phyloP scores from a whole-genome alignment of 768 basidiomycete species.

The Glaciozyma martinii region DNA sequence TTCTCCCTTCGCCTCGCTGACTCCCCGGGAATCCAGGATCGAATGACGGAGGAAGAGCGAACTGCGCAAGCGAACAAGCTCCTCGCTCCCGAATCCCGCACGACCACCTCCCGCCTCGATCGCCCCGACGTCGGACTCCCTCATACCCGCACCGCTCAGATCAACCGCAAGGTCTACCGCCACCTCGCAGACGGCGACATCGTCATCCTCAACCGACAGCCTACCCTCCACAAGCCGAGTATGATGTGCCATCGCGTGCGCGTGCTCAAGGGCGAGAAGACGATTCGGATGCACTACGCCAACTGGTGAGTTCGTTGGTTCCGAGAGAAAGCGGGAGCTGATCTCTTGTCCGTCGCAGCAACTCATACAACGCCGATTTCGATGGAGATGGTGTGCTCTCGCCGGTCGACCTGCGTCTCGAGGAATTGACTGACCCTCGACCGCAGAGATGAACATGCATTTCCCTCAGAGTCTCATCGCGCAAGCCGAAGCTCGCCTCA shows the following conservation, averaged over 20 bases:
- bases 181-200: constrained; percentile 92
- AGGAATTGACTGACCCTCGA: not conserved
- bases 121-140: constrained; percentile 40
- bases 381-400: constrained; percentile 68
- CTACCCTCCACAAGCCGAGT: constrained; percentile 95
- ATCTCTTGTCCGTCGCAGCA: constrained; percentile 46
- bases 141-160: constrained; percentile 55
- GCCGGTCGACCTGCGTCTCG: not conserved
- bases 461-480: constrained; percentile 97
- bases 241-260: constrained; percentile 98
- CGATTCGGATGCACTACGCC: constrained; percentile 98
- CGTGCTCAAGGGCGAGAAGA: constrained; percentile 90
- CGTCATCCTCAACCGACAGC: constrained; percentile 91
- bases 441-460: constrained; percentile 95
- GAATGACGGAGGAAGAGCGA: constrained; percentile 74
- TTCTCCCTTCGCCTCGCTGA: not conserved
- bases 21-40: constrained; percentile 51
- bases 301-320: constrained; percentile 59
- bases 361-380: constrained; percentile 96
- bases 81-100: constrained; percentile 61
- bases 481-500: constrained; percentile 82
- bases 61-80: constrained; percentile 93
- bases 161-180: constrained; percentile 96
- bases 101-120: constrained; percentile 32
- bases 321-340: not conserved